Evolutionary conservation across 2,329 filamentous ascomycete genomes (phyloP).

Genomic region (Talaromyces sp.): DNA sequence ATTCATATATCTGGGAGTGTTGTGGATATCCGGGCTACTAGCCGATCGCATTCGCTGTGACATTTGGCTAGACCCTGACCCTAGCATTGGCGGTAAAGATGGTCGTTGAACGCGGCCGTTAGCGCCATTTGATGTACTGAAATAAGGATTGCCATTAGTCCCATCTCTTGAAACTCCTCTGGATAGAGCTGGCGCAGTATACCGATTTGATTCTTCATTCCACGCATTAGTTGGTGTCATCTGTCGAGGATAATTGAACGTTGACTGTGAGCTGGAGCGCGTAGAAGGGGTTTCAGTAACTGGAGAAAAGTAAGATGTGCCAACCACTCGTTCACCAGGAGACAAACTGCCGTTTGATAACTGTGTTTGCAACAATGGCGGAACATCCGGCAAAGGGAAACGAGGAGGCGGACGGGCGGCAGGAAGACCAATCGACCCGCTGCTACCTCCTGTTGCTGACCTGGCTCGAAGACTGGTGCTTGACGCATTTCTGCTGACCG

Average conservation of each 20-base stretch:
- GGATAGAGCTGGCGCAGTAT: constrained; percentile 84
- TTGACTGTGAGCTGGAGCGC: constrained; percentile 53
- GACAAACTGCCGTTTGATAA: constrained; percentile 55
- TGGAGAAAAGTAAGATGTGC: constrained; percentile 94
- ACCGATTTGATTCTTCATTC: constrained; percentile 74
- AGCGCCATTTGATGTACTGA: constrained; percentile 51
- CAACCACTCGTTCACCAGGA: constrained; percentile 55
- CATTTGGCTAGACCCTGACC: constrained; percentile 49
- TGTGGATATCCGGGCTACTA: constrained; percentile 92
- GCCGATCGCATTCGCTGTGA: constrained; percentile 80
- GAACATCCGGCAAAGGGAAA: constrained; percentile 64
- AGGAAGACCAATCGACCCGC: constrained; percentile 38
- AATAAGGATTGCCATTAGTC: constrained; percentile 62
- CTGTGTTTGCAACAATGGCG: constrained; percentile 68
- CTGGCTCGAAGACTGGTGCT: constrained; percentile 72
- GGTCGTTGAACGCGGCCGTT: constrained; percentile 66
- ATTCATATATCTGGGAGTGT: constrained; percentile 49
- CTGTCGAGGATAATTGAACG: constrained; percentile 78
- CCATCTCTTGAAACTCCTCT: constrained; percentile 78
- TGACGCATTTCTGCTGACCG: constrained; percentile 66
- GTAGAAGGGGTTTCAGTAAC: constrained; percentile 66
- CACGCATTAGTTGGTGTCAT: constrained; percentile 65
- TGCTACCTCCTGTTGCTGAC: constrained; percentile 67
- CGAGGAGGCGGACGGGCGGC: constrained; percentile 60
- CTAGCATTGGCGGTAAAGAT: constrained; percentile 71